Percentiles rank a stretch among this genome's conserved stretches.
Conservation (phyloP, 2,329 filamentous ascomycete genomes). For the Fusarium fujikuroi region DNA sequence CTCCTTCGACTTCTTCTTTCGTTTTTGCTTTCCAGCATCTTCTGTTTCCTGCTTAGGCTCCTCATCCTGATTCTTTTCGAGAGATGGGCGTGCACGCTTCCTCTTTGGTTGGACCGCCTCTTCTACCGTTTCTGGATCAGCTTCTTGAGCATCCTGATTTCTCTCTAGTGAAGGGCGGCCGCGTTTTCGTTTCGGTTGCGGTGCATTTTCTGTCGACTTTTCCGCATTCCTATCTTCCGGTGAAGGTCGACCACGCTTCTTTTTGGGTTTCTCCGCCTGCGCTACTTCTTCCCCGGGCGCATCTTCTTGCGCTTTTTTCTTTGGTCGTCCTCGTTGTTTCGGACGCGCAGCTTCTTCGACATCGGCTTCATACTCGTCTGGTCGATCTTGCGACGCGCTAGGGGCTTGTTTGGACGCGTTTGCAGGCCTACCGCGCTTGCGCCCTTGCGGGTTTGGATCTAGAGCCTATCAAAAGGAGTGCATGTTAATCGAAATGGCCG, state of each 20-base stretch:
- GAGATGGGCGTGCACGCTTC: slow-evolving; percentile 51
- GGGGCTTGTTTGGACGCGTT: slow-evolving; percentile 53
- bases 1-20: slow-evolving; percentile 23
- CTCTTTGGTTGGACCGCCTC: slow-evolving; percentile 46
- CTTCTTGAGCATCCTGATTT: slow-evolving; percentile 5
- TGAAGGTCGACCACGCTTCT: slow-evolving; percentile 47
- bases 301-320: slow-evolving; percentile 7
- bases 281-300: slow-evolving; percentile 7
- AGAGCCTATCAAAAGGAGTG: slow-evolving; percentile 32
- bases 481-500: background rate
- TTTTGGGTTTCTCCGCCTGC: slow-evolving; percentile 22
- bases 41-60: background rate
- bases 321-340: slow-evolving; percentile 37
- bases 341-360: slow-evolving; percentile 41
- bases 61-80: slow-evolving; percentile 24
- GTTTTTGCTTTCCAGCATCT: slow-evolving; percentile 28
- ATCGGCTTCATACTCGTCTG: slow-evolving; percentile 41
- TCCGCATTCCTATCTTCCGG: slow-evolving; percentile 24
- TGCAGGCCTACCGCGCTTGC: slow-evolving; percentile 56
- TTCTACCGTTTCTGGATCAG: slow-evolving; percentile 9
- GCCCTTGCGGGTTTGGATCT: slow-evolving; percentile 49
- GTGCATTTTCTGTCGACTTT: slow-evolving; percentile 23
- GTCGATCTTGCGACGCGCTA: slow-evolving; percentile 42
- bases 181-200: slow-evolving; percentile 51
- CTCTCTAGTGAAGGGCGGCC: slow-evolving; percentile 47